phyloP scores from a whole-genome alignment of 2,329 filamentous ascomycete species.

The Blastomyces gilchristii region DNA sequence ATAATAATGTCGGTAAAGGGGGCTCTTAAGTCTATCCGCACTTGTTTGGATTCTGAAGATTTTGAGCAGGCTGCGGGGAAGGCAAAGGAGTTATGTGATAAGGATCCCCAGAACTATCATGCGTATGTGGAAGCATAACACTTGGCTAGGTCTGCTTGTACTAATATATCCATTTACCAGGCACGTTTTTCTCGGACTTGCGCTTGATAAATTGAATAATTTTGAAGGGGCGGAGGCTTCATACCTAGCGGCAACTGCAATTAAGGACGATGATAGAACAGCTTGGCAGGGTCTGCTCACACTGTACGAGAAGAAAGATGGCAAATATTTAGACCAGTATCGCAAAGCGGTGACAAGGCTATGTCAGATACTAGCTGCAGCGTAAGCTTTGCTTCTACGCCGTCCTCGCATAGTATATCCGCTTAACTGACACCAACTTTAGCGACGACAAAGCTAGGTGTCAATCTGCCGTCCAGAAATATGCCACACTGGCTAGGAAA shows the following conservation, averaged over 20 bases:
- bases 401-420: not conserved
- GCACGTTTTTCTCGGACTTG: conserved; percentile 78
- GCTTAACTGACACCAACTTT: conserved; percentile 5
- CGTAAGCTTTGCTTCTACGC: conserved; percentile 34
- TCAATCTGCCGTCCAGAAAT: conserved; percentile 64
- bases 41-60: conserved; percentile 65
- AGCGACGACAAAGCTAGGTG: conserved; percentile 50
- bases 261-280: conserved; percentile 67
- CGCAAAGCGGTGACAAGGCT: conserved; percentile 62
- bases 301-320: conserved; percentile 69
- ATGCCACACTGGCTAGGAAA: conserved; percentile 60
- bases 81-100: conserved; percentile 57
- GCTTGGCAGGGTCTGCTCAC: conserved; percentile 85
- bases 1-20: conserved; percentile 48
- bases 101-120: conserved; percentile 71
- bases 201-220: conserved; percentile 64
- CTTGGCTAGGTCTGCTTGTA: not conserved
- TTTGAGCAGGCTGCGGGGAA: conserved; percentile 65
- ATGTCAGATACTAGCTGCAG: conserved; percentile 61
- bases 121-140: conserved; percentile 44
- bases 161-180: conserved; percentile 32
- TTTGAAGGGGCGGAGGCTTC: conserved; percentile 63
- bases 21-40: conserved; percentile 69
- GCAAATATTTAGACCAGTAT: conserved; percentile 61
- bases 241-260: conserved; percentile 60